A percentile compares a stretch with the other conserved stretches of the same genome.
Evolutionary conservation across 176 grass and related monocot genomes (phyloP).

Genomic region (Oryza officinalis): DNA sequence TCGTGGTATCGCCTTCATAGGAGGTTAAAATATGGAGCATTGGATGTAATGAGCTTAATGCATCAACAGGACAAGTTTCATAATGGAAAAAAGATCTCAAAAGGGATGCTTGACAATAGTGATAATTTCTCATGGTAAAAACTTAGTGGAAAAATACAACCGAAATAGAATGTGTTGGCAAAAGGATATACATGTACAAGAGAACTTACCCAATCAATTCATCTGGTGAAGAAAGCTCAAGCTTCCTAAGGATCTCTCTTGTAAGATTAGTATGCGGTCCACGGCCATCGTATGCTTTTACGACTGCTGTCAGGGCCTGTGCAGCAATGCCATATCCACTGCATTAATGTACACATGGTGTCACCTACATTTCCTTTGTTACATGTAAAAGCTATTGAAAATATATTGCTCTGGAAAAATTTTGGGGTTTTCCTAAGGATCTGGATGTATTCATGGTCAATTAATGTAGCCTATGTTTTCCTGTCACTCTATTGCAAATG

Average conservation of each 20-base stretch:
- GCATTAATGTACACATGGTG: slow-evolving; percentile 62
- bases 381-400: slow-evolving; percentile 15
- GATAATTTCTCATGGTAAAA: background rate
- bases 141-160: background rate
- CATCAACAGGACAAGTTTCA: background rate
- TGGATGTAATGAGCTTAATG: background rate
- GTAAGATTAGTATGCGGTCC: slow-evolving; percentile 88
- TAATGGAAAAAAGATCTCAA: background rate
- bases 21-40: background rate
- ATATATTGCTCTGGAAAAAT: background rate
- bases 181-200: background rate
- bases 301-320: slow-evolving; percentile 87
- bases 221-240: slow-evolving; percentile 90
- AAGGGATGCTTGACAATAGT: background rate
- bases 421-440: background rate
- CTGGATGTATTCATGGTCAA: background rate
- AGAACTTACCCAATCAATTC: slow-evolving; percentile 68
- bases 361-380: slow-evolving; percentile 47
- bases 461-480: background rate
- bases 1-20: background rate
- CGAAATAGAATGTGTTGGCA: background rate
- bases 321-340: slow-evolving; percentile 99
- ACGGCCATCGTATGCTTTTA: slow-evolving; percentile 88
- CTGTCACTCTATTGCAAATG: background rate
- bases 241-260: slow-evolving; percentile 60